Evolutionary conservation across 129 eudicot species (phyloP), one percentile per base, ranked within the genome.

Genomic region (Pittosporum tobira): DNA sequence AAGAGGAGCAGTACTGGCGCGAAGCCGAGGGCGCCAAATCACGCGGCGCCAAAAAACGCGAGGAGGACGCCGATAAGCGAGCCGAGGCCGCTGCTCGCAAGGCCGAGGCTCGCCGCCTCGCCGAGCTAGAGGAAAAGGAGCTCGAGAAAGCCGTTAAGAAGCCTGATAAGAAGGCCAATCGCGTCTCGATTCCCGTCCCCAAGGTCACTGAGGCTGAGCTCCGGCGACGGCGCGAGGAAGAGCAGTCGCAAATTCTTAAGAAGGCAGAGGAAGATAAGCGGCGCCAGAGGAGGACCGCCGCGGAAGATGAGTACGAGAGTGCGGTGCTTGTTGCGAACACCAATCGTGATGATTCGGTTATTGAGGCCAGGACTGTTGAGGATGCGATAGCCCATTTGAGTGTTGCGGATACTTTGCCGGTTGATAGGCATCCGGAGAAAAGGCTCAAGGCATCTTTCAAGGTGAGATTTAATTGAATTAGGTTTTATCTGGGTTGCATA

Each of bases 201-300:
- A 91, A 91, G 73, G 95, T 86, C 7, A 91, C 98, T 11, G 98
- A 91, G 83, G 98, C 81, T 59, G 98, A 91, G 67, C 70, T 91
- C 48, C 56, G 68, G 49, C 60, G 77, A 63, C 44, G 87, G 76
- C 78, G 49, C 69, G 95, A 91, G 87, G 87, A 78, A 71, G 98
- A 86, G 77, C 67, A 75, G 73, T 80, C 78, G 48, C 71, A 77
- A 65, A 10, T 78, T 37, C 42, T 27, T 56, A 75, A 62, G 75
- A 79, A 67, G 45, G 89, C 70, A n/a, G 95, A 83, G 67, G 98
- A 85, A 71, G 89, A 81, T 6, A 78, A 83, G 72, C 50, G 71
- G 81, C 69, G 58, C 76, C 51, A 53, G 78, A 83, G 86, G 27
- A 71, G 95, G 16, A 83, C 74, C 11, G 86, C 88, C 29, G 90